These are phyloP conservation scores for Vaucheria bursata DNA, from an alignment of 352 stramenopile species.

Conservation along the genomic window DNA sequence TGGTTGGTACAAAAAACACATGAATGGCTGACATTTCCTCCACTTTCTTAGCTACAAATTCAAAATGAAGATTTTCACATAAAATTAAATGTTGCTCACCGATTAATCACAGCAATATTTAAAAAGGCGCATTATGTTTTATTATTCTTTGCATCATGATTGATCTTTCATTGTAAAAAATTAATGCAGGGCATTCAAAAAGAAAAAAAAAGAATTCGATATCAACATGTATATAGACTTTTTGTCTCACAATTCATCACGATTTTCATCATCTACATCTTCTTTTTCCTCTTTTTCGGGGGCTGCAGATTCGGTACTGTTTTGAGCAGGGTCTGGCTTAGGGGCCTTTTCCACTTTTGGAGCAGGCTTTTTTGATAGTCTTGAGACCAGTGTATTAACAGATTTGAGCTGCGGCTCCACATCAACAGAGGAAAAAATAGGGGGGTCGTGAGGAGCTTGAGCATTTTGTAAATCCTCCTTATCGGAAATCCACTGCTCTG, in stretches of 20 bases:
- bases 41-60: no score
- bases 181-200: no score
- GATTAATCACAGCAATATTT: no score
- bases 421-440: constrained; percentile 32
- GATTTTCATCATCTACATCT: not conserved
- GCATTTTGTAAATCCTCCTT: constrained; percentile 37
- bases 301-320: not conserved
- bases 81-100: no score
- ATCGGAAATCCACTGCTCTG: constrained; percentile 40
- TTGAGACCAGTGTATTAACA: constrained; percentile 27
- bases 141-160: no score
- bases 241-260: constrained; percentile 14
- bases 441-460: constrained; percentile 25
- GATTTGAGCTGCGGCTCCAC: constrained; percentile 42
- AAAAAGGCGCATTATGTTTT: no score
- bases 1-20: no score
- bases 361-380: constrained; percentile 37
- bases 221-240: not conserved
- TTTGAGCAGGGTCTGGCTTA: constrained; percentile 12
- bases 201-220: constrained; percentile 8
- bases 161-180: no score
- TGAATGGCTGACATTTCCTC: no score
- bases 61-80: no score
- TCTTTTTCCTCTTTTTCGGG: not conserved
- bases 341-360: constrained; percentile 43